A percentile compares a stretch with the other conserved stretches of the same genome.
These are phyloP conservation scores for Yamadazyma diospyri DNA, from an alignment of 1,139 yeast species.

Conservation along the genomic window DNA sequence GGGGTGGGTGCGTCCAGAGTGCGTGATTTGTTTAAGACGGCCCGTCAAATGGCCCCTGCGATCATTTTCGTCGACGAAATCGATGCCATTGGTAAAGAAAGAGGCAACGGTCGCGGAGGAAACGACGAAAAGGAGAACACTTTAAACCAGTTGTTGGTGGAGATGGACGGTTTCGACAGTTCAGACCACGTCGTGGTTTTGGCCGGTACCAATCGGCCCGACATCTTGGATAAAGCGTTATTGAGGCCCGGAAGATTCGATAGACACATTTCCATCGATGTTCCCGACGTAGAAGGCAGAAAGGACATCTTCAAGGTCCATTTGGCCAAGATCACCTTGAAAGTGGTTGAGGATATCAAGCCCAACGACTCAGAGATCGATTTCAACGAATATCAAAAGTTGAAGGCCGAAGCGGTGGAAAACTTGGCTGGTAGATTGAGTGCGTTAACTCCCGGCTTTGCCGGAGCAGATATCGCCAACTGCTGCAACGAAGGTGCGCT, in stretches of 20 bases:
- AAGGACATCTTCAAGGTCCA: constrained; percentile 73
- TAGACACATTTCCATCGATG: constrained; percentile 69
- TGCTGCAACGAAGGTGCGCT: constrained; percentile 82
- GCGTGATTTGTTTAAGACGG: constrained; percentile 75
- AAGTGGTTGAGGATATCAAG: constrained; percentile 39
- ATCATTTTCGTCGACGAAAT: constrained; percentile 80
- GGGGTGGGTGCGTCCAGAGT: constrained; percentile 84
- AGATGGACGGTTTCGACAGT: constrained; percentile 79
- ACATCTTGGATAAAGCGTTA: constrained; percentile 71
- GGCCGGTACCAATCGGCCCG: constrained; percentile 83
- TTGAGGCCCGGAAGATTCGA: constrained; percentile 85
- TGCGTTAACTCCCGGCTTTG: constrained; percentile 79
- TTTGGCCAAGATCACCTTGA: constrained; percentile 49
- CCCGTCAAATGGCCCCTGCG: constrained; percentile 77
- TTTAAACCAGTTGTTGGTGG: constrained; percentile 72
- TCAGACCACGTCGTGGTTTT: constrained; percentile 76
- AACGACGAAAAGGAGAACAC: constrained; percentile 83
- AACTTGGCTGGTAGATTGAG: constrained; percentile 68
- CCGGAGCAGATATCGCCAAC: constrained; percentile 85
- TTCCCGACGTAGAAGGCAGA: constrained; percentile 77
- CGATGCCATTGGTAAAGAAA: constrained; percentile 80
- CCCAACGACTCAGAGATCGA: constrained; percentile 38
- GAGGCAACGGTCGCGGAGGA: constrained; percentile 67
- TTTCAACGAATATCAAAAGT: constrained; percentile 47
- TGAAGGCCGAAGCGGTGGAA: constrained; percentile 48